These are phyloP conservation scores for Dentipellis sp. DNA, from an alignment of 768 basidiomycete genomes.

Conservation along the genomic window DNA sequence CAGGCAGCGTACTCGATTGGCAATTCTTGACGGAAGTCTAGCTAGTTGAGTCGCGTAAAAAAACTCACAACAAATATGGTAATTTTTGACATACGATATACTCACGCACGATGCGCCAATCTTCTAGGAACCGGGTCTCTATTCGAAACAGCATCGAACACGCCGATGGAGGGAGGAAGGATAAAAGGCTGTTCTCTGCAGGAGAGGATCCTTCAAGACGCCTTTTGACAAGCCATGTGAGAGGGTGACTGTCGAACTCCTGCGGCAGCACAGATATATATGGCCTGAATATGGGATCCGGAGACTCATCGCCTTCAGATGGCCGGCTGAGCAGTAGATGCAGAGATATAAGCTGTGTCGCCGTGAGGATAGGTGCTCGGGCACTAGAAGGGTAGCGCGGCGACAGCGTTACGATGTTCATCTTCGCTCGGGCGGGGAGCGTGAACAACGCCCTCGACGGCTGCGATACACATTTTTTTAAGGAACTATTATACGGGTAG, in stretches of 20 bases:
- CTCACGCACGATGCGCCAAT: constrained; percentile 43
- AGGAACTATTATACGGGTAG: neutral
- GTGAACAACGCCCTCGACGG: constrained; percentile 39
- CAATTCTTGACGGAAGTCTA: too few relatives aligned
- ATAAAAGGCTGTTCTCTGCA: constrained; percentile 24
- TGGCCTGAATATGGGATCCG: constrained; percentile 54
- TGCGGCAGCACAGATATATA: constrained; percentile 74
- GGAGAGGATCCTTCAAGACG: constrained; percentile 11
- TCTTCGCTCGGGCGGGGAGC: constrained; percentile 62
- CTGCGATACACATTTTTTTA: neutral
- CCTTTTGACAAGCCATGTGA: constrained; percentile 55
- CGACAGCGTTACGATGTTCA: constrained; percentile 65
- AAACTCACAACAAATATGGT: too few relatives aligned
- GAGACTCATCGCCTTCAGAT: constrained; percentile 25
- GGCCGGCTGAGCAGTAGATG: constrained; percentile 71
- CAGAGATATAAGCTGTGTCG: constrained; percentile 70
- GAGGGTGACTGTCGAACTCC: constrained; percentile 69
- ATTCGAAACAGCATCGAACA: constrained; percentile 31
- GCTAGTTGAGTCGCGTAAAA: too few relatives aligned
- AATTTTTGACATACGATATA: constrained; percentile 35
- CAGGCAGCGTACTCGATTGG: too few relatives aligned
- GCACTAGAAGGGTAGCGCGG: constrained; percentile 39
- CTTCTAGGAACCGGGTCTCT: constrained; percentile 39
- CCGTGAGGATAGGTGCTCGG: constrained; percentile 31
- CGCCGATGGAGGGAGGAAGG: constrained; percentile 40